These are phyloP conservation scores for Thielaviopsis punctulata DNA, from an alignment of 2,329 filamentous ascomycete species.

Conservation along the genomic window DNA sequence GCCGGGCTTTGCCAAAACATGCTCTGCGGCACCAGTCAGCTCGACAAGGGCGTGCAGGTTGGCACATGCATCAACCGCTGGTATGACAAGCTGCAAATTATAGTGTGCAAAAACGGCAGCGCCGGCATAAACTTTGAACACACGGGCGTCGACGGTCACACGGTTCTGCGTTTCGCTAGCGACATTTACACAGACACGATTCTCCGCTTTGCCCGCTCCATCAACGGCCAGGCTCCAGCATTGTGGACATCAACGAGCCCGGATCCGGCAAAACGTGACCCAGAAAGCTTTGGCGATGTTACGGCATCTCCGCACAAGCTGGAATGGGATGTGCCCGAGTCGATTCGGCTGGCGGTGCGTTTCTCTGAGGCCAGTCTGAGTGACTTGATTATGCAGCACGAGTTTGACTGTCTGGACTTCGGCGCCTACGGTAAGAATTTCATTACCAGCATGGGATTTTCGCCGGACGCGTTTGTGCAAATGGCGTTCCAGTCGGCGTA, in stretches of 20 bases:
- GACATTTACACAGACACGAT: constrained; percentile 97
- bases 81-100: constrained; percentile 99
- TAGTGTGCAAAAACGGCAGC: constrained; percentile 96
- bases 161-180: constrained; percentile 86
- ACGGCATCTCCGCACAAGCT: constrained; percentile 88
- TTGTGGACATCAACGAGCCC: constrained; percentile 84
- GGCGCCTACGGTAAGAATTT: constrained; percentile 86
- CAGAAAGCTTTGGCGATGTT: constrained; percentile 80
- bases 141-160: constrained; percentile 93
- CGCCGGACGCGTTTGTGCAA: constrained; percentile 91
- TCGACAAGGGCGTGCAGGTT: constrained; percentile 85
- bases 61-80: constrained; percentile 96
- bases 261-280: constrained; percentile 82
- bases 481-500: constrained; percentile 99
- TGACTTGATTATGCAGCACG: constrained; percentile 89
- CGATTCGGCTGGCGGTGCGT: constrained; percentile 75
- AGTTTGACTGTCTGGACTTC: constrained; percentile 87
- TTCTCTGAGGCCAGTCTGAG: constrained; percentile 91
- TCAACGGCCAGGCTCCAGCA: constrained; percentile 83
- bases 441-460: constrained; percentile 93
- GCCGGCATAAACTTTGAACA: constrained; percentile 99
- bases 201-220: constrained; percentile 69
- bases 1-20: constrained; percentile 93
- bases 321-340: constrained; percentile 93
- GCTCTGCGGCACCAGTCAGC: constrained; percentile 86